Conservation (phyloP, 2,329 filamentous ascomycete genomes). For the Colletotrichum trifolii region DNA sequence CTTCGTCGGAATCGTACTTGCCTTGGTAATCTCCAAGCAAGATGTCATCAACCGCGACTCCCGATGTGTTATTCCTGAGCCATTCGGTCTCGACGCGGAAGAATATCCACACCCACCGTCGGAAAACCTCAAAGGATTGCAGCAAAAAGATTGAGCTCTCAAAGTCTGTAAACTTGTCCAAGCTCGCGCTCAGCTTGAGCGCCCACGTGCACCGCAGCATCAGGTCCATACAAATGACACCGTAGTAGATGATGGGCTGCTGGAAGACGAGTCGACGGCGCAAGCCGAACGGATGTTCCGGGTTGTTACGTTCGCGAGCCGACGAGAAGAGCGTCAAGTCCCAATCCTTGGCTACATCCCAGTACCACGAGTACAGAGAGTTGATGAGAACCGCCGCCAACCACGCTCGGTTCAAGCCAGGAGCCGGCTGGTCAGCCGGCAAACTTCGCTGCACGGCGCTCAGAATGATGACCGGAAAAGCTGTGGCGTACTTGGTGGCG, state of each 20-base stretch:
- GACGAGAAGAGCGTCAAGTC: conserved; percentile 85
- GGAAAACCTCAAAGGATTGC: conserved; percentile 85
- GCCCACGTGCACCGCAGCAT: conserved; percentile 90
- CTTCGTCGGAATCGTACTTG: conserved; percentile 56
- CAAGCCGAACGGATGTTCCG: conserved; percentile 80
- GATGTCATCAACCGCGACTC: conserved; percentile 75
- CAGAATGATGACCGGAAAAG: conserved; percentile 90
- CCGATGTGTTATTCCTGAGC: conserved; percentile 67
- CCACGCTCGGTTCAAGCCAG: conserved; percentile 68
- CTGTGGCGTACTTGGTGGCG: conserved; percentile 92
- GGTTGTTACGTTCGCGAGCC: conserved; percentile 65
- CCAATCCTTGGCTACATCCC: conserved; percentile 98
- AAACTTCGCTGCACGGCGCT: conserved; percentile 77
- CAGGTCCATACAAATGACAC: conserved; percentile 81
- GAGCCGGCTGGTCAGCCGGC: conserved; percentile 51
- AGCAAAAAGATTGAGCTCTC: conserved; percentile 91
- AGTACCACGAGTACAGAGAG: conserved; percentile 96
- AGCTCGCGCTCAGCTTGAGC: conserved; percentile 83
- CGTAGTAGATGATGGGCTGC: conserved; percentile 81
- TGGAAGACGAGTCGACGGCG: conserved; percentile 80
- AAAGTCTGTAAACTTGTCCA: conserved; percentile 86
- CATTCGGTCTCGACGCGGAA: conserved; percentile 95
- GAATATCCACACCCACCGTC: conserved; percentile 97
- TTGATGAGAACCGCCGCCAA: conserved; percentile 81
- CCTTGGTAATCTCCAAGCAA: conserved; percentile 78